Conservation (phyloP, 1,284 basidiomycete genomes). For the Stereum hirsutum region DNA sequence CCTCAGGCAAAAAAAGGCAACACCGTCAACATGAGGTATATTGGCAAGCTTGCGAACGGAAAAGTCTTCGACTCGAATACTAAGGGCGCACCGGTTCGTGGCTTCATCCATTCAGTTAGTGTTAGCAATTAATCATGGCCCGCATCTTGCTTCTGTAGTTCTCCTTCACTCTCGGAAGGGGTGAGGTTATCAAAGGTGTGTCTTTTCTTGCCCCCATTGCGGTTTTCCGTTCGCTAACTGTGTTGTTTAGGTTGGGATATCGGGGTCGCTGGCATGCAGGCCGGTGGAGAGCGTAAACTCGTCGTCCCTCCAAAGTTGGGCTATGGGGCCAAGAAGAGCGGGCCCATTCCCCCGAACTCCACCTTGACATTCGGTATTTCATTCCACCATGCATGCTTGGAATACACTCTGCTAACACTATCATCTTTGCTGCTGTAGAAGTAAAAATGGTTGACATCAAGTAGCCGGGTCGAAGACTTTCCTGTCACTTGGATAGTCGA, state of each 20-base stretch:
- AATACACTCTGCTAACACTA: conserved; percentile 7
- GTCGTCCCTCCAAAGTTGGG: conserved; percentile 66
- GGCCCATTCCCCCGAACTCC: conserved; percentile 56
- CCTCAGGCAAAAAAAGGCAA: conserved; percentile 82
- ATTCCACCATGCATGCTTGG: neutral
- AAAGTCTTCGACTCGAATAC: conserved; percentile 88
- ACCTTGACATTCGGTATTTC: conserved; percentile 65
- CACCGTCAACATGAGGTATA: conserved; percentile 81
- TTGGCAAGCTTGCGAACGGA: conserved; percentile 82
- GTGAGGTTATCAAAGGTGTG: conserved; percentile 45
- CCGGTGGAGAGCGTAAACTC: conserved; percentile 83
- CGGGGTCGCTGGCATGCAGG: conserved; percentile 87
- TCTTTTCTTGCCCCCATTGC: neutral
- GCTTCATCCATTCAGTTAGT: neutral
- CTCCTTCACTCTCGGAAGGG: conserved; percentile 77
- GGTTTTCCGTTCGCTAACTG: conserved; percentile 2
- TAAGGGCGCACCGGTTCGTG: conserved; percentile 74
- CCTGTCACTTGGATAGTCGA: too few species aligned
- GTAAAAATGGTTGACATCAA: conserved; percentile 66
- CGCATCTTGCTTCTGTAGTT: conserved; percentile 59
- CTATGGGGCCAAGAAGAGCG: conserved; percentile 52
- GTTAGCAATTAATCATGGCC: conserved; percentile 6
- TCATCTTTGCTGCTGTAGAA: conserved; percentile 36
- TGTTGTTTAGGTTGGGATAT: conserved; percentile 72
- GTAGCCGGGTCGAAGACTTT: too few species aligned